phyloP scores from a whole-genome alignment of 2,329 filamentous ascomycete species.

The Cadophora malorum region DNA sequence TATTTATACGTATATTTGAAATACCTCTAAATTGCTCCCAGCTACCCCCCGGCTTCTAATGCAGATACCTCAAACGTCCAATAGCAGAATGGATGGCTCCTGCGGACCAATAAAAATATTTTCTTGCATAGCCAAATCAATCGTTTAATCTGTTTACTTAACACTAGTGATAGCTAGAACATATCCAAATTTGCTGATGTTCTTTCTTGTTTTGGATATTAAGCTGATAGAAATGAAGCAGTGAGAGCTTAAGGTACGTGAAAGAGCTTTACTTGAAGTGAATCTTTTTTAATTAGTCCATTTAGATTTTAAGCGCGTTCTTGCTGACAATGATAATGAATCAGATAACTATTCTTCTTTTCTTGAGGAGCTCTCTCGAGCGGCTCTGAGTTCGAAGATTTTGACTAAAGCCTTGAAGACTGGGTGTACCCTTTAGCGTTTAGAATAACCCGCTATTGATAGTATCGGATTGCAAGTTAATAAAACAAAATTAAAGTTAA shows the following conservation, averaged over 20 bases:
- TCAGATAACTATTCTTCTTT: slow-evolving; percentile 21
- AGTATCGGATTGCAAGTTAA: slow-evolving; percentile 22
- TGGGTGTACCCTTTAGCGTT: slow-evolving; percentile 24
- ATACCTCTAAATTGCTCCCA: too few relatives aligned
- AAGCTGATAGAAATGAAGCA: slow-evolving; percentile 30
- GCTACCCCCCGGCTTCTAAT: too few relatives aligned
- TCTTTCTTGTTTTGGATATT: slow-evolving; percentile 27
- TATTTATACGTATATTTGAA: too few relatives aligned
- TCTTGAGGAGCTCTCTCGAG: slow-evolving; percentile 21
- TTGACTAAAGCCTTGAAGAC: slow-evolving; percentile 22
- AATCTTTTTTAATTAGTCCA: slow-evolving; percentile 26
- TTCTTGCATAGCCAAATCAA: too few relatives aligned
- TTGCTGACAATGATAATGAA: slow-evolving; percentile 22
- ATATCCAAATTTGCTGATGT: slow-evolving; percentile 21
- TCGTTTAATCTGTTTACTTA: slow-evolving; percentile 20
- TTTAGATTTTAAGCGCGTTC: too few relatives aligned
- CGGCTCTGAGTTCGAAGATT: slow-evolving; percentile 20
- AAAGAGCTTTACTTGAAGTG: slow-evolving; percentile 25
- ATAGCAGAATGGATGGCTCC: too few relatives aligned
- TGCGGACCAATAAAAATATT: too few relatives aligned
- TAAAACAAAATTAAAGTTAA: slow-evolving; percentile 13
- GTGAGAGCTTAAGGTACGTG: slow-evolving; percentile 28
- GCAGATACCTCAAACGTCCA: too few relatives aligned
- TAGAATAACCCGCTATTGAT: slow-evolving; percentile 28
- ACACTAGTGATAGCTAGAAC: slow-evolving; percentile 26